These are phyloP conservation scores for Ganoderma lingzhi DNA, from an alignment of 1,284 basidiomycete species.

Conservation along the genomic window DNA sequence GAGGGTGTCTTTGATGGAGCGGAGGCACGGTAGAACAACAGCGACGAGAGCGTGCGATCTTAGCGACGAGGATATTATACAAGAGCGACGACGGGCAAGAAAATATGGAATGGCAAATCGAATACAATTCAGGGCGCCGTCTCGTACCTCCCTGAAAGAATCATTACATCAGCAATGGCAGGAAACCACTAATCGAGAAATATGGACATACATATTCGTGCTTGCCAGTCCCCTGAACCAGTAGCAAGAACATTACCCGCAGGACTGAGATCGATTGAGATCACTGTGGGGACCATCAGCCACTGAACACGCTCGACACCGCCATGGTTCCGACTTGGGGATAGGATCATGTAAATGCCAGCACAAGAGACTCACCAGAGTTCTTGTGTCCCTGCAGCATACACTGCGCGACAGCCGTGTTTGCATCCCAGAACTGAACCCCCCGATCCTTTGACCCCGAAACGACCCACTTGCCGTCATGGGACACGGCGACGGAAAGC, in stretches of 20 bases:
- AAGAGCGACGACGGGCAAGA: background rate
- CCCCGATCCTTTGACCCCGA: conserved; percentile 83
- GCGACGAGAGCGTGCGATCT: conserved; percentile 10
- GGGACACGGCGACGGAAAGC: conserved; percentile 70
- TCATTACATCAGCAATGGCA: background rate
- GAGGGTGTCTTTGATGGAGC: background rate
- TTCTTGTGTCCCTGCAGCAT: conserved; percentile 90
- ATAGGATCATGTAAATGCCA: background rate
- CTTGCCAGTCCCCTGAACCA: conserved; percentile 86
- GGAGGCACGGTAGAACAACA: conserved; percentile 1
- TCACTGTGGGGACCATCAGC: conserved; percentile 55
- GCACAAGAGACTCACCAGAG: conserved; percentile 54
- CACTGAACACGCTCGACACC: background rate
- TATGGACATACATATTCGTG: conserved; percentile 70
- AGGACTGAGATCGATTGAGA: conserved; percentile 84
- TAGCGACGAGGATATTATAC: conserved; percentile 8
- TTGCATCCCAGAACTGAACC: conserved; percentile 81
- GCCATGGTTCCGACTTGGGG: background rate
- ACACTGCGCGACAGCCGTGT: conserved; percentile 73
- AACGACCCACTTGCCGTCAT: conserved; percentile 80
- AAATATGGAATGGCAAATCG: background rate
- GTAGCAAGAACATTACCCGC: conserved; percentile 79
- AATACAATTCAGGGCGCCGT: conserved; percentile 1
- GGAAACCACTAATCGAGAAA: background rate
- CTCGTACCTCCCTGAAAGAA: conserved; percentile 2